Evolutionary conservation across 2,329 filamentous ascomycete species (phyloP).

Genomic region (Epichloe sibirici): DNA sequence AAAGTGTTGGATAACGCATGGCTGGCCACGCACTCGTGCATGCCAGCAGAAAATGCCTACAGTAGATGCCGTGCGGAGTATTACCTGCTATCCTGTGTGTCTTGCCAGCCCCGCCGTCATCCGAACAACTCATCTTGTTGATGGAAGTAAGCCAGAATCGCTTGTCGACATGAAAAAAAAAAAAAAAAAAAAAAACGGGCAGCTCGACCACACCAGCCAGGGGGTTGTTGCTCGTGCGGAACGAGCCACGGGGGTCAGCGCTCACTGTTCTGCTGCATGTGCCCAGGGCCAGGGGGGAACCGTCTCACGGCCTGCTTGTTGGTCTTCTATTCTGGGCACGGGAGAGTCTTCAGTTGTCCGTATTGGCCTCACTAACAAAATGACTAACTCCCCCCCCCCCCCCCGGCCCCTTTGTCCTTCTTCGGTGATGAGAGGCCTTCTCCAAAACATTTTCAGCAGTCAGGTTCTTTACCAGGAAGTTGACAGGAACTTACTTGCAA

Average conservation of each 20-base stretch:
- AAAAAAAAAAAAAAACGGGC: neutral
- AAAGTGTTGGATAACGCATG: conserved; percentile 12
- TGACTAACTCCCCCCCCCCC: too few relatives aligned
- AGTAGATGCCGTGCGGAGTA: neutral
- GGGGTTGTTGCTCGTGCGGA: neutral
- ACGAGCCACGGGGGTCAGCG: neutral
- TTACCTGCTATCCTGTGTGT: neutral
- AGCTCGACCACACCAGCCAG: neutral
- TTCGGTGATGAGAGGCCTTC: too few relatives aligned
- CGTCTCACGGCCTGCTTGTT: neutral
- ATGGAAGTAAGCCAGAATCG: neutral
- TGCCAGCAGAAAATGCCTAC: conserved; percentile 11
- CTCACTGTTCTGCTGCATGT: neutral
- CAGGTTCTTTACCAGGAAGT: too few relatives aligned
- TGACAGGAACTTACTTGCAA: too few relatives aligned
- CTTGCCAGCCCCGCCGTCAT: conserved; percentile 3
- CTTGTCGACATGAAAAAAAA: neutral
- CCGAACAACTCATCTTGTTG: neutral
- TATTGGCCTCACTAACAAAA: too few relatives aligned
- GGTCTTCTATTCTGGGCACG: neutral
- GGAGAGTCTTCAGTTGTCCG: too few relatives aligned
- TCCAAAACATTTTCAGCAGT: too few relatives aligned
- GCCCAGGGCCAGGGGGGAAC: too few relatives aligned
- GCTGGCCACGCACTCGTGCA: conserved; percentile 21
- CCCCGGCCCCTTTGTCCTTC: too few relatives aligned